Base-by-base conservation (phyloP, 495 filamentous ascomycete species). In the Hypoxylon subgilvum region DNA sequence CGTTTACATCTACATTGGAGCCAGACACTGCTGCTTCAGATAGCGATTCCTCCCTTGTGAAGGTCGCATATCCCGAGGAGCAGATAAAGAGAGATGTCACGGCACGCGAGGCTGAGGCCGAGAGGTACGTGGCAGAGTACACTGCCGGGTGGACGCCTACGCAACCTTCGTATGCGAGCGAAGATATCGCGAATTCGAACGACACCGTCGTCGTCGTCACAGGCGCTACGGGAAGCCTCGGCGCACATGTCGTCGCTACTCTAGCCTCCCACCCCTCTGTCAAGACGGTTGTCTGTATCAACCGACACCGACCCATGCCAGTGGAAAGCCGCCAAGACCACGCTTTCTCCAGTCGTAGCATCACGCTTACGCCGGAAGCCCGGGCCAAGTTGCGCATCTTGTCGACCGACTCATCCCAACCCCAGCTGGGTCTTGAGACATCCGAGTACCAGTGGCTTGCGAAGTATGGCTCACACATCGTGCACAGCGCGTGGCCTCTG, bases 401-500 rank as follows among this genome's bases (percentile, higher is more conserved):
- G 8, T 70, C 79, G 49, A 71, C 77, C 1, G 79, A 85, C 56
- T 71, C 69, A 0, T 52, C 70, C 0, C 70, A 76, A 25, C 65
- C 73, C 0, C 42, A 48, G 1, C 72, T 86, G 0, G 83, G 83
- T 0, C 72, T 86, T 0, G 17, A 71, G 0, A n/a, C 40, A 0
- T 9, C 34, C 4, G 66, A 71, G 8, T 83, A 82, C 45, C 14
- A 63, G 4, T 10, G 42, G 1, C 68, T 83, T 1, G 22, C 67
- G 0, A 41, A 57, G 1, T 57, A 28, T 16, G 78, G 75, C 0
- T 82, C 79, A 0, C 74, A 82, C 38, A 76, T 85, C 14, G 57
- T 84, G 16, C 81, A 84, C 66, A 84, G 81, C 31, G 82, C 80
- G 0, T 83, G 80, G 60, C 51, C 35, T 23, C 81, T 82, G 78